Conservation (phyloP, 352 stramenopile genomes). For the Phytophthora lateralis region DNA sequence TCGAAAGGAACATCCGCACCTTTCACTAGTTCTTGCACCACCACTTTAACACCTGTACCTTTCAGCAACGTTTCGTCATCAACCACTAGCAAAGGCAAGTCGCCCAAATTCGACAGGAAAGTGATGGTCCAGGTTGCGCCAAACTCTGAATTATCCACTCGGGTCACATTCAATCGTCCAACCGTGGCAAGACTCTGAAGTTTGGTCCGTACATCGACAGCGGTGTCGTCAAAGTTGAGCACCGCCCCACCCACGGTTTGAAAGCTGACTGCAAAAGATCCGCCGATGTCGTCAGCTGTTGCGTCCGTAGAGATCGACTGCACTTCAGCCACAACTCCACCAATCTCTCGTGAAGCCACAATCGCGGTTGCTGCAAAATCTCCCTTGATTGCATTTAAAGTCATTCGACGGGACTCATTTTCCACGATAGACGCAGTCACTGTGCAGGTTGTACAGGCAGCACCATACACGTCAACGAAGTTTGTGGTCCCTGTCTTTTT, state of each 20-base stretch:
- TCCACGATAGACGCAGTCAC: slow-evolving; percentile 42
- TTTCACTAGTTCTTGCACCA: slow-evolving; percentile 60
- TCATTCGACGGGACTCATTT: slow-evolving; percentile 42
- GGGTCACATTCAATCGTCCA: slow-evolving; percentile 67
- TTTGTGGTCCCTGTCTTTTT: slow-evolving; percentile 43
- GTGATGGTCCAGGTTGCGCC: slow-evolving; percentile 71
- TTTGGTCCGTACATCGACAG: slow-evolving; percentile 73
- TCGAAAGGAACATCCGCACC: slow-evolving; percentile 70
- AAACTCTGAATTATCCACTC: slow-evolving; percentile 41
- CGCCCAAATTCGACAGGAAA: slow-evolving; percentile 74
- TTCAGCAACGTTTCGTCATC: slow-evolving; percentile 37
- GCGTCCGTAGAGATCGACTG: slow-evolving; percentile 59
- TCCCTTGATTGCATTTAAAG: slow-evolving; percentile 42
- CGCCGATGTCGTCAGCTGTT: slow-evolving; percentile 46
- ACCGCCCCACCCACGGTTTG: slow-evolving; percentile 52
- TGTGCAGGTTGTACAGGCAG: slow-evolving; percentile 46
- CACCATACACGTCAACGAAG: slow-evolving; percentile 51
- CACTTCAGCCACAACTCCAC: slow-evolving; percentile 66
- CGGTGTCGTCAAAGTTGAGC: slow-evolving; percentile 76
- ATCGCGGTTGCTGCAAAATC: slow-evolving; percentile 51
- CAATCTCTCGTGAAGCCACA: slow-evolving; percentile 55
- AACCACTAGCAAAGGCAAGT: slow-evolving; percentile 61
- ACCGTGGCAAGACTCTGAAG: slow-evolving; percentile 69
- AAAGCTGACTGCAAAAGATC: slow-evolving; percentile 75
- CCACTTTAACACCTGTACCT: slow-evolving; percentile 48